Conservation (phyloP, 352 stramenopile genomes). For the Phytophthora pluvialis region DNA sequence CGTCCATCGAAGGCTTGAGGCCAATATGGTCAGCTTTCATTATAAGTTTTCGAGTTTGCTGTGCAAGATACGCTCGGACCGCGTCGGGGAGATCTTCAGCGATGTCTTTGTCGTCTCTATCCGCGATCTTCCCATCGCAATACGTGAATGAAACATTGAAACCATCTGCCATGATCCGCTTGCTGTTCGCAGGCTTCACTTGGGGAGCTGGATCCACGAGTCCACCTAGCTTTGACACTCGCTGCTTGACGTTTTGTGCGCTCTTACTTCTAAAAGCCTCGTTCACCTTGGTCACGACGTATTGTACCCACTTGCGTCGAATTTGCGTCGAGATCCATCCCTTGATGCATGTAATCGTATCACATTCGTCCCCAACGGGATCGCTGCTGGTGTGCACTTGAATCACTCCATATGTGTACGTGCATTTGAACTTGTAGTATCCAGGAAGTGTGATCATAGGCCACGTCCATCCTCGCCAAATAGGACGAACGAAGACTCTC, state of each 20-base stretch:
- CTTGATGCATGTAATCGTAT: too few relatives aligned
- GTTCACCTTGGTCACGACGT: too few relatives aligned
- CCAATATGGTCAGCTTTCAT: neutral
- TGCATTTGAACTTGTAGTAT: constrained; percentile 1
- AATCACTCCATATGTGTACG: neutral
- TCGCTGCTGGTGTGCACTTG: neutral
- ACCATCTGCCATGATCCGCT: constrained; percentile 37
- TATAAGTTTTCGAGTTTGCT: constrained; percentile 34
- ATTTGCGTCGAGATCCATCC: too few relatives aligned
- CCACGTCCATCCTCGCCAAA: neutral
- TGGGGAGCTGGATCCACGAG: too few relatives aligned
- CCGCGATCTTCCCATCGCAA: too few relatives aligned
- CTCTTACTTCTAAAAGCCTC: too few relatives aligned
- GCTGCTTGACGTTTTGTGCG: too few relatives aligned
- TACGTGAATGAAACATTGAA: constrained; percentile 52
- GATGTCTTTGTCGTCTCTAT: constrained; percentile 27
- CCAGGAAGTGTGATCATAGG: neutral
- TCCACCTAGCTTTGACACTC: too few relatives aligned
- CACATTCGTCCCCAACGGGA: too few relatives aligned
- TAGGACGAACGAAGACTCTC: constrained; percentile 17
- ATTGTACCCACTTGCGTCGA: neutral
- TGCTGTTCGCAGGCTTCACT: neutral
- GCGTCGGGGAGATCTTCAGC: neutral
- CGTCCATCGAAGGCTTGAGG: neutral
- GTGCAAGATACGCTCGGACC: too few relatives aligned